phyloP scores from a whole-genome alignment of 2,329 filamentous ascomycete species.

The Diaporthe ilicicola region DNA sequence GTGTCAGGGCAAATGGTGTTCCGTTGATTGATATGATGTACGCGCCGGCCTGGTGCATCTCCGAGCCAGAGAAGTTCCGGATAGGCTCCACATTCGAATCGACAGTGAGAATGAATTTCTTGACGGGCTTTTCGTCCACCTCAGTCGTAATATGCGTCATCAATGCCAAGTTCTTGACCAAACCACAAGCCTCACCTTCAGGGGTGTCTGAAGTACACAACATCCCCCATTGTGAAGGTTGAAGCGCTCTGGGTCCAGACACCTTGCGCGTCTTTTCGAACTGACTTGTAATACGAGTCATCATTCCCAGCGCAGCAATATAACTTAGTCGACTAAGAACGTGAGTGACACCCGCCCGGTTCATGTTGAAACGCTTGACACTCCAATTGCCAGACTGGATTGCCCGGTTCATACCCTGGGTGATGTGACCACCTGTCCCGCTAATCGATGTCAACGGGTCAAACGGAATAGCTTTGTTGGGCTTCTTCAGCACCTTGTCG shows the following conservation, averaged over 20 bases:
- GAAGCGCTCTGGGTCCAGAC: slow-evolving; percentile 91
- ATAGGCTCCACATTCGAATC: slow-evolving; percentile 85
- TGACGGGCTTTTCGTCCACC: slow-evolving; percentile 90
- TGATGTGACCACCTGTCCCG: slow-evolving; percentile 87
- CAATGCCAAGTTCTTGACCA: slow-evolving; percentile 96
- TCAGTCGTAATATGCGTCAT: slow-evolving; percentile 99
- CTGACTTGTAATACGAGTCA: slow-evolving; percentile 98
- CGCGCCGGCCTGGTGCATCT: slow-evolving; percentile 84
- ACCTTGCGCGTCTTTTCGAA: slow-evolving; percentile 99
- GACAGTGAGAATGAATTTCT: slow-evolving; percentile 84
- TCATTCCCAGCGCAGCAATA: slow-evolving; percentile 97
- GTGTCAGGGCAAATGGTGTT: slow-evolving; percentile 88
- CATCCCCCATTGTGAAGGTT: slow-evolving; percentile 99
- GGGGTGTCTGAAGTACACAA: slow-evolving; percentile 96
- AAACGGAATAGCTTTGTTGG: slow-evolving; percentile 85
- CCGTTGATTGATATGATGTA: slow-evolving; percentile 97
- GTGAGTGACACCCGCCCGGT: slow-evolving; percentile 94
- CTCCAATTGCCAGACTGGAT: slow-evolving; percentile 99
- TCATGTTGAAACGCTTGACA: slow-evolving; percentile 98
- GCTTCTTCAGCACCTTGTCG: slow-evolving; percentile 95
- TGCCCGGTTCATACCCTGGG: slow-evolving; percentile 90
- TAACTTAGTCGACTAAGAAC: slow-evolving; percentile 95
- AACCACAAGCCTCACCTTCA: slow-evolving; percentile 96
- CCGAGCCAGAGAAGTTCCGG: slow-evolving; percentile 75
- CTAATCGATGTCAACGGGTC: slow-evolving; percentile 87